Evolutionary conservation across 352 stramenopile species (phyloP).

Genomic region (Phytophthora rubi): DNA sequence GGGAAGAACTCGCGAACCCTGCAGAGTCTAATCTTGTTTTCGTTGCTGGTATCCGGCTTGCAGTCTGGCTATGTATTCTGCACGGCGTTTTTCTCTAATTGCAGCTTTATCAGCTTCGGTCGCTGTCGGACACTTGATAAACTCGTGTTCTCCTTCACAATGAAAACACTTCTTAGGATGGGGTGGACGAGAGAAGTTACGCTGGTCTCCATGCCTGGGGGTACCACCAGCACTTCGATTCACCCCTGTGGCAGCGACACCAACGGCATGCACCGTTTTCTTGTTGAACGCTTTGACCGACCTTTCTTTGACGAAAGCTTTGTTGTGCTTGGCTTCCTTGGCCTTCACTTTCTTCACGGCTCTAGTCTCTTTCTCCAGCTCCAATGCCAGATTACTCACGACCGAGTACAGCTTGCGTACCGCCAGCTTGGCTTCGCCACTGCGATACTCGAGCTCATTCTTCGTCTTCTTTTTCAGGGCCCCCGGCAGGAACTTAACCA

Average conservation of each 20-base stretch:
- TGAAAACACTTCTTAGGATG: conserved; percentile 16
- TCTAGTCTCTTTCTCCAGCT: neutral
- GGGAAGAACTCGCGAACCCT: conserved; percentile 1
- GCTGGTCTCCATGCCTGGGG: conserved; percentile 1
- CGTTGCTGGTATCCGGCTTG: conserved; percentile 1
- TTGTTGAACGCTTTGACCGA: neutral
- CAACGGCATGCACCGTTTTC: neutral
- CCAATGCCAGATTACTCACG: neutral
- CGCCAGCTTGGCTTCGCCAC: neutral
- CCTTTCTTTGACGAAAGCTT: neutral
- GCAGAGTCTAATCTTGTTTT: conserved; percentile 1
- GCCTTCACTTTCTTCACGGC: neutral
- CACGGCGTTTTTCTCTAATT: conserved; percentile 11
- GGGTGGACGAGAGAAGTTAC: conserved; percentile 3
- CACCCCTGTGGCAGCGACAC: neutral
- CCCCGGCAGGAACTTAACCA: neutral
- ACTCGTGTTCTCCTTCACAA: conserved; percentile 14
- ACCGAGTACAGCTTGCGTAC: neutral
- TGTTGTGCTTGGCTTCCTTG: neutral
- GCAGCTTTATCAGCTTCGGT: conserved; percentile 15
- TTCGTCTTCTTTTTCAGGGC: neutral
- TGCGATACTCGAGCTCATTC: neutral
- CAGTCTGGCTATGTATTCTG: conserved; percentile 4
- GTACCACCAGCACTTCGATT: neutral
- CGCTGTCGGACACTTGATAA: conserved; percentile 17